Base-by-base conservation (phyloP, 768 basidiomycete genomes). In the Amanita rubescens region DNA sequence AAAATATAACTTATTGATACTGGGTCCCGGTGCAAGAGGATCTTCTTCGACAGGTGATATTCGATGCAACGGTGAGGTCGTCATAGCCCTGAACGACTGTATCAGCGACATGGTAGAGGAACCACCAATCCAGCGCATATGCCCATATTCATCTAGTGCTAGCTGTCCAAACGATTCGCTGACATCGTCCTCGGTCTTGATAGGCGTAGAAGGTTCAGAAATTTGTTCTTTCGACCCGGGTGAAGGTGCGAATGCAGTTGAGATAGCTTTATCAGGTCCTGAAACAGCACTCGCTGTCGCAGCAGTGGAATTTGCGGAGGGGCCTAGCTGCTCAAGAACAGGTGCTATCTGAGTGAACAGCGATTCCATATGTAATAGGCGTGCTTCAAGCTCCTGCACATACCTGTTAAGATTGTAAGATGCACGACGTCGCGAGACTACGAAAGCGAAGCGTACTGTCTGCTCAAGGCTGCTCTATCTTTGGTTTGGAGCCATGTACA, bases 401-500 rank as follows among this genome's bases (percentile, higher is more conserved):
- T 93, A 93, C 65, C 90, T 92, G 54, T 17, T 59, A 47, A 15
- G 41, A 41, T 44, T 22, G 14, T 20, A 15, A 22, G 43, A 63
- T 55, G 58, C 53, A 51, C 32, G 51, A 34, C 24, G 41, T 19
- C 27, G 47, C 44, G 19, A 53, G 24, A 25, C 20, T 51, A 4
- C 17, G 57, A 45, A 47, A 33, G 49, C 47, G 56, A 3, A 50
- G 76, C 90, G 58, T 65, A 93, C 90, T 93, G 90, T 75, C 90
- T 77, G 64, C 91, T 93, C 58, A 92, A 71, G 4, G 90, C 90
- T 20, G 90, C 90, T 62, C 90, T 82, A 69, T 93, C 90, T 71
- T 90, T 92, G 5, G 90, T 93, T 70, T 93, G 90, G 39, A 91
- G 74, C 90, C 90, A 93, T 41, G 87, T 89, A 64, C 90, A 93